Percentiles rank a stretch among this genome's conserved stretches.
These are phyloP conservation scores for Colletotrichum eleusines DNA, from an alignment of 2,329 filamentous ascomycete genomes.

Conservation along the genomic window DNA sequence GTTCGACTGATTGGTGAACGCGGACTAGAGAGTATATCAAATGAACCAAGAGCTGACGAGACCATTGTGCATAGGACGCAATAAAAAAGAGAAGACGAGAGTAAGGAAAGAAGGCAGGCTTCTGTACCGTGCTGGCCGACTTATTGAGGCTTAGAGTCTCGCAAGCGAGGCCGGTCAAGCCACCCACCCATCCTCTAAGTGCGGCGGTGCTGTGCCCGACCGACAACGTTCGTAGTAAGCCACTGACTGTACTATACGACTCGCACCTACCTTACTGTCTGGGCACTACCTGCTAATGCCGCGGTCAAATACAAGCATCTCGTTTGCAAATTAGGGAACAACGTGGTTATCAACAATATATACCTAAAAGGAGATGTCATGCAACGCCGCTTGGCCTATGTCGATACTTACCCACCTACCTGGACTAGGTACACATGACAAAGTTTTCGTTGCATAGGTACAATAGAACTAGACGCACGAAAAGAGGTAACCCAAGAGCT, in stretches of 20 bases:
- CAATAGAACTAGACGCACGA: not conserved
- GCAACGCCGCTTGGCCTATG: not conserved
- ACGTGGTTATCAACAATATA: not conserved
- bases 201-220: constrained; percentile 27
- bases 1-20: constrained; percentile 4
- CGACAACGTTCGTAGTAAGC: constrained; percentile 3
- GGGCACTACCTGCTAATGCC: constrained; percentile 5
- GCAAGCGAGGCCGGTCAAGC: constrained; percentile 1
- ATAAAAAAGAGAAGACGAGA: not conserved
- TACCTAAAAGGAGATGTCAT: not conserved
- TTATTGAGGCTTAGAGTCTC: not conserved
- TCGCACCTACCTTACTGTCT: not conserved
- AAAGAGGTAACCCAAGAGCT: not conserved
- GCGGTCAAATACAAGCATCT: not conserved
- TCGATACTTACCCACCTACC: not conserved
- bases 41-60: not conserved
- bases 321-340: not conserved
- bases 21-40: not conserved
- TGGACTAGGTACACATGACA: not conserved
- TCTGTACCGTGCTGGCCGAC: not conserved
- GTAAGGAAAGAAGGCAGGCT: not conserved
- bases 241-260: no score
- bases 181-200: constrained; percentile 6
- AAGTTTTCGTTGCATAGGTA: not conserved
- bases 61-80: not conserved